These are phyloP conservation scores for Cadophora luteo-olivacea DNA, from an alignment of 2,329 filamentous ascomycete genomes.

Conservation along the genomic window DNA sequence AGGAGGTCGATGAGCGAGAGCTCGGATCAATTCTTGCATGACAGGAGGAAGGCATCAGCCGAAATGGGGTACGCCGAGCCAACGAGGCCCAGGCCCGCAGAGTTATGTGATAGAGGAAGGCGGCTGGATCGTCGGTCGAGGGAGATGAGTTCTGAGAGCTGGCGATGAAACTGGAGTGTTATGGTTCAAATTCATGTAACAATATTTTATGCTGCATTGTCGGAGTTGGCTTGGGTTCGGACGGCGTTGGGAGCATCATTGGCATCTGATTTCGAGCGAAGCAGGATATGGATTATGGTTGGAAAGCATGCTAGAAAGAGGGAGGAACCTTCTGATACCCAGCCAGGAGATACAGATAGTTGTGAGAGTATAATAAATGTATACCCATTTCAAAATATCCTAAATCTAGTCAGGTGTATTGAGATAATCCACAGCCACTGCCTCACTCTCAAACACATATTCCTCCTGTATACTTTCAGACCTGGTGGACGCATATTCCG, in stretches of 20 bases:
- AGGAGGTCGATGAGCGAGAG: constrained; percentile 6
- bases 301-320: background rate
- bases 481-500: too few relatives aligned
- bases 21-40: constrained; percentile 10
- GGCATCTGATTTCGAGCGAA: background rate
- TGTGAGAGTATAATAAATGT: background rate
- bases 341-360: background rate
- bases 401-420: background rate
- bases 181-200: background rate
- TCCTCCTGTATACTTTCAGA: background rate
- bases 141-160: background rate
- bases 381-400: background rate
- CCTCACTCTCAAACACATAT: background rate
- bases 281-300: background rate
- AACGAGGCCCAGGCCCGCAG: background rate
- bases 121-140: constrained; percentile 4
- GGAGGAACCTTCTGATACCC: background rate
- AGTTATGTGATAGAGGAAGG: background rate
- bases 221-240: background rate
- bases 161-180: background rate
- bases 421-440: background rate
- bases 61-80: background rate
- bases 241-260: background rate
- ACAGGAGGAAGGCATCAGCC: background rate
- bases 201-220: constrained; percentile 10